phyloP scores from a whole-genome alignment of 2,329 filamentous ascomycete species.

The Epichloe elymi region DNA sequence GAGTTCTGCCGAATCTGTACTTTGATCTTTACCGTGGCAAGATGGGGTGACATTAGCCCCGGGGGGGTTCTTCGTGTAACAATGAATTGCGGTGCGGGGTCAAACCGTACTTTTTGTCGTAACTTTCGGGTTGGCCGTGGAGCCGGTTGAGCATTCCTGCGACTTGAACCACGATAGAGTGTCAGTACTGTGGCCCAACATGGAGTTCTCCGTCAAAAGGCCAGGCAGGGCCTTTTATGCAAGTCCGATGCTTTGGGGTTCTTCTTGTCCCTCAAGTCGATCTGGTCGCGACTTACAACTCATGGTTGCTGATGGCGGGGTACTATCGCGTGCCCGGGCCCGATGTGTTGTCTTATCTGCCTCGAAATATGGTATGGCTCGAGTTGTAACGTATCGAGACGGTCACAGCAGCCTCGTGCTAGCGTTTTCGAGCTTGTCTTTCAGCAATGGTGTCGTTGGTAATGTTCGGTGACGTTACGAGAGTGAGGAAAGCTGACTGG shows the following conservation, averaged over 20 bases:
- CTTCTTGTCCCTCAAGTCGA: not conserved
- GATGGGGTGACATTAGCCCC: not conserved
- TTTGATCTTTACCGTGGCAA: conserved; percentile 44
- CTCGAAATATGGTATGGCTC: not conserved
- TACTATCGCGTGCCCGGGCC: conserved; percentile 7
- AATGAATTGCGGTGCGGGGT: conserved; percentile 12
- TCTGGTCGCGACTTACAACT: conserved; percentile 17
- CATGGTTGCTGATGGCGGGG: conserved; percentile 18
- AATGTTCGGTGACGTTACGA: not conserved
- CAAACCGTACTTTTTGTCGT: conserved; percentile 82
- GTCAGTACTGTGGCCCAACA: not conserved
- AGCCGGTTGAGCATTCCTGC: conserved; percentile 88
- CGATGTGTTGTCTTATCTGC: not conserved
- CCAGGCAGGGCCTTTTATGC: not conserved
- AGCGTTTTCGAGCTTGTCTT: not conserved
- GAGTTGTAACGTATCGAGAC: not conserved
- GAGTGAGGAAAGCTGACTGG: not conserved
- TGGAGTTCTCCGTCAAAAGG: not conserved
- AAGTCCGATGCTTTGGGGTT: not conserved
- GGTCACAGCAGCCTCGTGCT: not conserved
- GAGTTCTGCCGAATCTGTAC: conserved; percentile 84
- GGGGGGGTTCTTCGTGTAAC: not conserved
- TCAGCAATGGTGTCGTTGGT: not conserved
- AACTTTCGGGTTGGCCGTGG: conserved; percentile 91
- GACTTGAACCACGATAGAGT: conserved; percentile 37